Percentiles rank a stretch among this genome's conserved stretches.
Evolutionary conservation across 2,329 filamentous ascomycete species (phyloP).

Genomic region (Cryphonectria parasitica): DNA sequence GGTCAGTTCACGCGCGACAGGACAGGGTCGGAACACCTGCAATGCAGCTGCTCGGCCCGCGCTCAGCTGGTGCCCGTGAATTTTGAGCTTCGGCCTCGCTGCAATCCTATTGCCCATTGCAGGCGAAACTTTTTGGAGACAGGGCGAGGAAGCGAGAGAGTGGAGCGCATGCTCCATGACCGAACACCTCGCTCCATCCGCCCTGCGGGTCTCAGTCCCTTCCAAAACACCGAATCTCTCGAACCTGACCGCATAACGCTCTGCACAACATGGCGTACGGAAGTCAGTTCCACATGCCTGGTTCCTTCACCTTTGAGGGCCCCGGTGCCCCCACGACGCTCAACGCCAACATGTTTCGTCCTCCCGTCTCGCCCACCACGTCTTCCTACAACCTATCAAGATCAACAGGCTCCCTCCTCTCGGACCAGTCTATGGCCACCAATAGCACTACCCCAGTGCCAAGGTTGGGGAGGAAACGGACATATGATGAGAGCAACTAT

Average conservation of each 20-base stretch:
- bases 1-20: constrained; percentile 18
- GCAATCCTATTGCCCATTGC: neutral
- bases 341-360: constrained; percentile 40
- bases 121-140: neutral
- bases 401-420: constrained; percentile 45
- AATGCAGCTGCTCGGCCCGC: constrained; percentile 26
- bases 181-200: neutral
- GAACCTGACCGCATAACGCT: neutral
- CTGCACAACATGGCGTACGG: constrained; percentile 36
- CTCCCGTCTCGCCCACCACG: constrained; percentile 37
- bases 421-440: constrained; percentile 40
- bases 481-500: constrained; percentile 34
- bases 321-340: constrained; percentile 34
- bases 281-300: constrained; percentile 39
- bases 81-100: constrained; percentile 30
- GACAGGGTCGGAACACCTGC: constrained; percentile 12
- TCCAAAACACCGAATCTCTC: neutral
- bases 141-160: neutral
- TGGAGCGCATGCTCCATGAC: neutral
- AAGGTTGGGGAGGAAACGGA: constrained; percentile 54
- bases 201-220: neutral
- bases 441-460: constrained; percentile 35
- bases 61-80: constrained; percentile 27
- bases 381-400: constrained; percentile 37
- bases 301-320: constrained; percentile 37